These are phyloP conservation scores for Persicaria maculosa DNA, from an alignment of 148 eudicot species.

Conservation along the genomic window DNA sequence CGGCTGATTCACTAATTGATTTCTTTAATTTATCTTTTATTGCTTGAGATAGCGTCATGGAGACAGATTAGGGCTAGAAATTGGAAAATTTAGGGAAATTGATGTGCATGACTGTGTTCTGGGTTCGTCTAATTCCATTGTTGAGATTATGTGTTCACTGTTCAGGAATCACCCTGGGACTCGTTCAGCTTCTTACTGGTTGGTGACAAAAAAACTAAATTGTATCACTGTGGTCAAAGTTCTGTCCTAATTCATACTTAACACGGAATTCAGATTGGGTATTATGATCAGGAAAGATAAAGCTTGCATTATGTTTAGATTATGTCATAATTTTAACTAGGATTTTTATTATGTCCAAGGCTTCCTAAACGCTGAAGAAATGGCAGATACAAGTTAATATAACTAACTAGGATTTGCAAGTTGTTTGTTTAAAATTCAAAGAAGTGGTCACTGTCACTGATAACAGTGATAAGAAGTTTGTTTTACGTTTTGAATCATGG, in stretches of 20 bases:
- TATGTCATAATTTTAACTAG: not conserved
- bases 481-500: not conserved
- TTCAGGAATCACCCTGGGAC: too few relatives aligned
- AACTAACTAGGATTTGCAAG: too few relatives aligned
- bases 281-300: not conserved
- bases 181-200: too few relatives aligned
- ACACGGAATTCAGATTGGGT: not conserved
- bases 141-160: too few relatives aligned
- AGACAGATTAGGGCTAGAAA: not conserved
- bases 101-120: not conserved
- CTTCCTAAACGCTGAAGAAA: not conserved
- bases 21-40: not conserved
- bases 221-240: too few relatives aligned
- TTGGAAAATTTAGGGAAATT: not conserved
- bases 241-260: not conserved
- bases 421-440: too few relatives aligned
- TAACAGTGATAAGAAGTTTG: too few relatives aligned
- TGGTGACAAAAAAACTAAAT: too few relatives aligned
- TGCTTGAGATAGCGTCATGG: not conserved
- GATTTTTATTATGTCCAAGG: not conserved
- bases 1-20: not conserved
- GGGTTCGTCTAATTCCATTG: too few relatives aligned
- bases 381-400: not conserved
- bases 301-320: not conserved
- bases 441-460: too few relatives aligned